phyloP scores from a whole-genome alignment of 2,329 filamentous ascomycete genomes.

The Chrysoporthe cubensis region DNA sequence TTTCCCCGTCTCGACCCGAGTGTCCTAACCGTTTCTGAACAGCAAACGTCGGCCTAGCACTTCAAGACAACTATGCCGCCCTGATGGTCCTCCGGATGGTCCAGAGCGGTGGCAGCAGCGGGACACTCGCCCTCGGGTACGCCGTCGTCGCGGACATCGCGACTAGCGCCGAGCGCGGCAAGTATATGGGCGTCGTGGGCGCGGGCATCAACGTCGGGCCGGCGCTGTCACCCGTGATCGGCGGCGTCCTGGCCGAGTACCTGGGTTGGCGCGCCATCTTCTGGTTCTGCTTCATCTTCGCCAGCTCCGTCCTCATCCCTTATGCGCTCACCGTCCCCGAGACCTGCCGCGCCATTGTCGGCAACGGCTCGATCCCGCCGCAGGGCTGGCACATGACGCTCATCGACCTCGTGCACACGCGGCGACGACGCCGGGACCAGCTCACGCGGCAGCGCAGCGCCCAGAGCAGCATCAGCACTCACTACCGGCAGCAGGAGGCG shows the following conservation, averaged over 20 bases:
- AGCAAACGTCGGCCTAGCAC: constrained; percentile 63
- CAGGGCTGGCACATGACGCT: constrained; percentile 62
- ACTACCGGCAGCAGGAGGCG: background rate
- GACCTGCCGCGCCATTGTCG: constrained; percentile 62
- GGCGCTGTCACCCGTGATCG: constrained; percentile 62
- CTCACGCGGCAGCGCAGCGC: background rate
- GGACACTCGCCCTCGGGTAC: constrained; percentile 71
- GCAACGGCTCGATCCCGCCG: constrained; percentile 64
- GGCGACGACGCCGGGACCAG: background rate
- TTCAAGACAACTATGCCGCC: constrained; percentile 61
- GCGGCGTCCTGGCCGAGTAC: constrained; percentile 65
- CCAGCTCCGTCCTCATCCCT: constrained; percentile 54
- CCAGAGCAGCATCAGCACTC: constrained; percentile 7
- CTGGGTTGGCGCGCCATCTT: constrained; percentile 72
- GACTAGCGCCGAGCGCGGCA: constrained; percentile 70
- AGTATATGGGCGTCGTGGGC: constrained; percentile 71
- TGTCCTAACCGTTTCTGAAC: background rate
- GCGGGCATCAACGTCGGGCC: constrained; percentile 61
- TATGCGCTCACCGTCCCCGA: constrained; percentile 62
- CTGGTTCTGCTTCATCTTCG: constrained; percentile 67
- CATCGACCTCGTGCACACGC: constrained; percentile 50
- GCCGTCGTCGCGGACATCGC: constrained; percentile 75
- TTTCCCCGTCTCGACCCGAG: background rate
- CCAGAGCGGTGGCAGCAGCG: constrained; percentile 67
- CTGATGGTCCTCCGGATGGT: constrained; percentile 64